Percentiles rank a stretch among this genome's conserved stretches.
Evolutionary conservation across 2,329 filamentous ascomycete genomes (phyloP).

Genomic region (Phaeosphaeriaceae sp.): DNA sequence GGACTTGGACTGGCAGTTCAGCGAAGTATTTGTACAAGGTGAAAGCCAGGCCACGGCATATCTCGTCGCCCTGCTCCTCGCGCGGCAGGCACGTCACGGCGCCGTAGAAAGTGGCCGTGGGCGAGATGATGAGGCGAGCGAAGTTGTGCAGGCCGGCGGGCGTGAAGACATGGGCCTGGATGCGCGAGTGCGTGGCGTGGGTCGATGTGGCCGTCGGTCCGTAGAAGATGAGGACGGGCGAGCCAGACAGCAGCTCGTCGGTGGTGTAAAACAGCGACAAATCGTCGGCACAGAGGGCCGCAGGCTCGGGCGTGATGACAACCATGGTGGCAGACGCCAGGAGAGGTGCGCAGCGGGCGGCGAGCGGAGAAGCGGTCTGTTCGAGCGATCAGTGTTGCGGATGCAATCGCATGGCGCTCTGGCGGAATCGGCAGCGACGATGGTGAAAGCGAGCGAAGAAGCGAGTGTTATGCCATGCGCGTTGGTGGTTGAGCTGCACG

Average conservation of each 20-base stretch:
- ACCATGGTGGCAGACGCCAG: constrained; percentile 68
- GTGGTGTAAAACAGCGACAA: constrained; percentile 88
- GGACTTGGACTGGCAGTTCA: constrained; percentile 80
- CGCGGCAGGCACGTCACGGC: constrained; percentile 89
- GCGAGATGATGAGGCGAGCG: constrained; percentile 88
- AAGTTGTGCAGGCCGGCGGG: constrained; percentile 90
- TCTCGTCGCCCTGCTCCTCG: constrained; percentile 94
- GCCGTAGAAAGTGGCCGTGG: constrained; percentile 87
- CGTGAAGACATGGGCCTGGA: constrained; percentile 92
- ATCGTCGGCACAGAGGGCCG: constrained; percentile 76
- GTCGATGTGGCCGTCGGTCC: constrained; percentile 89
- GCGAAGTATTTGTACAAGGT: constrained; percentile 93
- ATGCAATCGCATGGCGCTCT: constrained; percentile 29
- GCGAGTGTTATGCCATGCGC: constrained; percentile 14
- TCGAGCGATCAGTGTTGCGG: neutral
- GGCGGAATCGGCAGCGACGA: constrained; percentile 9
- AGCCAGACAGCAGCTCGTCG: constrained; percentile 81
- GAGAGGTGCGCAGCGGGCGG: neutral
- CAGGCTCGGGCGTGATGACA: constrained; percentile 78
- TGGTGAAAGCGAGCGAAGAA: constrained; percentile 1
- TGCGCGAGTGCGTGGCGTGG: constrained; percentile 86
- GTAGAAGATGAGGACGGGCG: constrained; percentile 89
- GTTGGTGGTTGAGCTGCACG: constrained; percentile 5
- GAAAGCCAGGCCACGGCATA: constrained; percentile 89
- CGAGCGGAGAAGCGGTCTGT: neutral